phyloP scores from a whole-genome alignment of 306 rosid genomes.

The Corylus americana region DNA sequence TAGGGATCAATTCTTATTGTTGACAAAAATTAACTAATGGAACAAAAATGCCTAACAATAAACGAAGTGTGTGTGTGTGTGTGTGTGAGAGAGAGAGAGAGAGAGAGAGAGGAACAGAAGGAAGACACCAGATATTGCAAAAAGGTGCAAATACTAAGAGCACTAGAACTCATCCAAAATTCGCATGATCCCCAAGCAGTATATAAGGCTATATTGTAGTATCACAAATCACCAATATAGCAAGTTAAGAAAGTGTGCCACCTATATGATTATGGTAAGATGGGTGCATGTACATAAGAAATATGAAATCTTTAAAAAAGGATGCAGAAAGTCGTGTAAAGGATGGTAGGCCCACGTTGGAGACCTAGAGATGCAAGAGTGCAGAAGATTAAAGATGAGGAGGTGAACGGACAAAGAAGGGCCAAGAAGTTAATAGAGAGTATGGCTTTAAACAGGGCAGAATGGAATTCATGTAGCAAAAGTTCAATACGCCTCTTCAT shows the following conservation, averaged over 20 bases:
- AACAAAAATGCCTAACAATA: too few relatives aligned
- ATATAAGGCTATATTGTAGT: not conserved
- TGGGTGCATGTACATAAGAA: not conserved
- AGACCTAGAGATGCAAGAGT: not conserved
- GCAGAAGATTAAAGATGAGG: not conserved
- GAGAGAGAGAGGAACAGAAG: too few relatives aligned
- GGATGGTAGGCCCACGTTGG: not conserved
- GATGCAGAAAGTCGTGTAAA: not conserved
- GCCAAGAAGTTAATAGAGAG: not conserved
- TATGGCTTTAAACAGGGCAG: not conserved
- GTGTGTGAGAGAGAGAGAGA: not conserved
- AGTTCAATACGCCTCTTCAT: not conserved
- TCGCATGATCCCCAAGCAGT: not conserved
- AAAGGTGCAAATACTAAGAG: not conserved
- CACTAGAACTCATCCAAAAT: not conserved
- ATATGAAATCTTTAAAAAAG: not conserved
- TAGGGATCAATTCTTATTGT: not conserved
- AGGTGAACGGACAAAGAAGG: not conserved
- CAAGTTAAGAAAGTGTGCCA: not conserved
- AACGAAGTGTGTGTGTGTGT: too few relatives aligned
- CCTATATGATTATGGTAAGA: not conserved
- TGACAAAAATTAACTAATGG: not conserved
- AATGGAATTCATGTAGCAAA: not conserved
- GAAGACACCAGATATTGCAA: not conserved
- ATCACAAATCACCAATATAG: not conserved